phyloP scores from a whole-genome alignment of 257 asterid species.

The Solanum pennellii region DNA sequence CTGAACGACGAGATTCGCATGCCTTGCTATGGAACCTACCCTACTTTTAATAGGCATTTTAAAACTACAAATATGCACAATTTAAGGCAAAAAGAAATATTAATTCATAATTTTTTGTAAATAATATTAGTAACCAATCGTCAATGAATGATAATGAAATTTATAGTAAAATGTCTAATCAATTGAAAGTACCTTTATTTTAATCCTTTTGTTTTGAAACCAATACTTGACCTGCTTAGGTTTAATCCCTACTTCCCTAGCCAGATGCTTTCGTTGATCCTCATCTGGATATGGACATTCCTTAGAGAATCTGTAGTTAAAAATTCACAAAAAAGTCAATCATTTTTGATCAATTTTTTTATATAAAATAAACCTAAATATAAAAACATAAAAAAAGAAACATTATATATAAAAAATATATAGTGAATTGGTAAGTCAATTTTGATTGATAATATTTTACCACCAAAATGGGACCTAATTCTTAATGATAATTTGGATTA shows the following conservation, averaged over 20 bases:
- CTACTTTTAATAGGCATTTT: no score
- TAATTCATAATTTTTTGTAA: no score
- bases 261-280: constrained; percentile 34
- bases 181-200: constrained; percentile 28
- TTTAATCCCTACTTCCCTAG: constrained; percentile 45
- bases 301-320: constrained; percentile 41
- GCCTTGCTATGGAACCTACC: no score
- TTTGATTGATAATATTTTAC: neutral
- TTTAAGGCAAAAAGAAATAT: no score
- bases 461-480: neutral
- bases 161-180: no score
- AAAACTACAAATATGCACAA: no score
- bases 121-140: no score
- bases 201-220: constrained; percentile 70
- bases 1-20: no score
- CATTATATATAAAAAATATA: neutral
- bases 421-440: neutral
- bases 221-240: constrained; percentile 49
- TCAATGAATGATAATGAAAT: neutral
- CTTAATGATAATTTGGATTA: neutral
- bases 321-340: neutral
- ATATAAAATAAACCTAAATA: neutral
- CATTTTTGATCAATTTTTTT: no score
- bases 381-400: no score
- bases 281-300: constrained; percentile 44